These are phyloP conservation scores for Tolypocladium nubicola DNA, from an alignment of 2,329 filamentous ascomycete species.

Conservation along the genomic window DNA sequence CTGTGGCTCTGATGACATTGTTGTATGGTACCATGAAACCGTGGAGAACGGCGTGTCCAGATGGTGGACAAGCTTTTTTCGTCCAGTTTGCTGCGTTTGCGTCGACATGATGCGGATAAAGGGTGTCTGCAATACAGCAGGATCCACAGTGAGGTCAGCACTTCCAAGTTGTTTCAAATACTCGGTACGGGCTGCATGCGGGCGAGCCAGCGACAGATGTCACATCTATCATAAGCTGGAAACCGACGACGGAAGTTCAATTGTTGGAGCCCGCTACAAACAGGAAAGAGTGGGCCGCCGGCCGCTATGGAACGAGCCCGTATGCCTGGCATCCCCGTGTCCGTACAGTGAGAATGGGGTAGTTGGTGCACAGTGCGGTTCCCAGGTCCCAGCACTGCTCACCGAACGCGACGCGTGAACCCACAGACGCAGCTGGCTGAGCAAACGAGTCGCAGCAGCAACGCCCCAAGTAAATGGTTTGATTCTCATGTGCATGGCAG, in stretches of 20 bases:
- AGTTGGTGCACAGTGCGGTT: background rate
- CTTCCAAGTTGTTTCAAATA: background rate
- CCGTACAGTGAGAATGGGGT: background rate
- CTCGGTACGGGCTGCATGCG: background rate
- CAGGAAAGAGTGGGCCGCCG: background rate
- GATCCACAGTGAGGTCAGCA: too few species aligned
- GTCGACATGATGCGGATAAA: slow-evolving; percentile 11
- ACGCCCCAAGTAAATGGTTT: background rate
- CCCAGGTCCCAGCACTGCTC: background rate
- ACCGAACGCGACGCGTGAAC: background rate
- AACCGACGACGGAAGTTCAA: background rate
- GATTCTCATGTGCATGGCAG: background rate
- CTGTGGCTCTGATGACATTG: background rate
- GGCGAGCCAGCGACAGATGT: background rate
- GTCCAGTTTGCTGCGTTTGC: slow-evolving; percentile 13
- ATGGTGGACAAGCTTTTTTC: slow-evolving; percentile 52
- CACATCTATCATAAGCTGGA: background rate
- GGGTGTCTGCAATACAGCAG: background rate
- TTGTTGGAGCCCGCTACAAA: background rate
- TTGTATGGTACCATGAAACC: slow-evolving; percentile 42
- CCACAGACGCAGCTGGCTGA: background rate
- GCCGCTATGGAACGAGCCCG: too few species aligned
- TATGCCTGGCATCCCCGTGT: background rate
- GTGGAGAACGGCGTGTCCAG: slow-evolving; percentile 55
- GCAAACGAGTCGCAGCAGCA: background rate